Evolutionary conservation across 352 stramenopile species (phyloP), one percentile per base, ranked within the genome.

Genomic region (Pythium coloratum): DNA sequence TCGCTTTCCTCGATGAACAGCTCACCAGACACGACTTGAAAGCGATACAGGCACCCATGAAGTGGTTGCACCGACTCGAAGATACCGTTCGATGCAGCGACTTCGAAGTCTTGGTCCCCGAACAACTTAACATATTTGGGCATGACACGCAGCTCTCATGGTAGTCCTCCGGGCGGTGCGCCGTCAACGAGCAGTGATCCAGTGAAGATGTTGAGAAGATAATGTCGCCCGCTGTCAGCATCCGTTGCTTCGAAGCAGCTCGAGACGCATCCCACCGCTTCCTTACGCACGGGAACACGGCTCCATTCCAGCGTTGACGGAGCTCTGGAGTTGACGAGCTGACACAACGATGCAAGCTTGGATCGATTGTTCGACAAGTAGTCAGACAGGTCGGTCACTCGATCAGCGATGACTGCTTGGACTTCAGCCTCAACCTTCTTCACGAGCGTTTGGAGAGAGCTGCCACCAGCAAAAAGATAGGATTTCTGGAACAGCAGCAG

Each of bases 101-200:
- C 69, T 49, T 76, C 69, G 63, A 72, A 76, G 47, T 72, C 60
- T 59, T 69, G 64, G 30, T 72, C 56, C 12, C 64, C 59, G 55
- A 75, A 75, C 5, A 72, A 46, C 30, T 59, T 24, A 9, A 58
- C 38, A 49, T 59, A 72, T 2, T n/a, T 32, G 7, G 55, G 16
- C 7, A 61, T 46, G 6, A 14, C 3, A 0, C 49, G 64, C 24
- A 75, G 33, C 26, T 59, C 33, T n/a, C 9, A 20, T 2, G 69
- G 69, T 10, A 72, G 36, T 18, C 59, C 49, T 14, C 69, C 59
- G 8, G 69, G 69, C 13, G 64, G 64, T 1, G 36, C 20, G 1
- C 69, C 69, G 26, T 75, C 55, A 0, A 63, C 16, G 18, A 75
- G 64, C 2, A 75, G 16, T 4, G 34, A 55, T 10, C 69, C 64